Evolutionary conservation across 495 filamentous ascomycete genomes (phyloP), one percentile per base, ranked within the genome.

Genomic region (Recurvomyces mirabilis): DNA sequence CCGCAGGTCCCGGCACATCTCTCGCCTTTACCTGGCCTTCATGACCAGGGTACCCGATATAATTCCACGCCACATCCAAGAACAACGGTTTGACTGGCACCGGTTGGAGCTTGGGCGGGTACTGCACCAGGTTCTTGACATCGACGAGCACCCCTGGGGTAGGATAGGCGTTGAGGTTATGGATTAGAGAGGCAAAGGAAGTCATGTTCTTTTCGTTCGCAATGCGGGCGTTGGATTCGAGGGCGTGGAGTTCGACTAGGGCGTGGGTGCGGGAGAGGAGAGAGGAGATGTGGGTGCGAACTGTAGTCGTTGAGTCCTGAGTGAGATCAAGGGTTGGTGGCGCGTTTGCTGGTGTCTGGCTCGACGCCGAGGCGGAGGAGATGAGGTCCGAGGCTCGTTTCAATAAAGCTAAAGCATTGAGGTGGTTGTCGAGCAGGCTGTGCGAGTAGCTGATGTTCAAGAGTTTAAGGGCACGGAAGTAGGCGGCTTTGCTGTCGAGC

Each of bases 61-160:
- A 99, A 60, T 96, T 99, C 82, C 86, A 96, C 13, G 91, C 91
- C 11, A 94, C 84, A 60, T 99, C 91, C 34, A 96, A 73, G 70
- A 95, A 96, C 13, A 99, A 62, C 13, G 91, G 93, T 63, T 99
- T 99, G 13, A 95, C 87, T 0, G 91, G 87, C 28, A 95, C 75
- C 0, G 84, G 74, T 43, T 84, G 75, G 41, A 94, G 65, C 51
- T 75, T 75, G 0, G 91, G 89, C 4, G 91, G 93, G 59, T 87
- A 95, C 0, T 74, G 72, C 14, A 94, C 91, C 23, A 99, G 70
- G 45, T 91, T 83, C 12, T 67, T 65, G 30, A 94, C 71, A 56
- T 93, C 77, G 1, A 84, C 68, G 15, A 45, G 51, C 7, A 66
- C 60, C 18, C 70, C 69, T 7, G 72, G 71, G 5, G 68, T 57